phyloP scores from a whole-genome alignment of 768 basidiomycete genomes.

The Mycena sanguinolenta region DNA sequence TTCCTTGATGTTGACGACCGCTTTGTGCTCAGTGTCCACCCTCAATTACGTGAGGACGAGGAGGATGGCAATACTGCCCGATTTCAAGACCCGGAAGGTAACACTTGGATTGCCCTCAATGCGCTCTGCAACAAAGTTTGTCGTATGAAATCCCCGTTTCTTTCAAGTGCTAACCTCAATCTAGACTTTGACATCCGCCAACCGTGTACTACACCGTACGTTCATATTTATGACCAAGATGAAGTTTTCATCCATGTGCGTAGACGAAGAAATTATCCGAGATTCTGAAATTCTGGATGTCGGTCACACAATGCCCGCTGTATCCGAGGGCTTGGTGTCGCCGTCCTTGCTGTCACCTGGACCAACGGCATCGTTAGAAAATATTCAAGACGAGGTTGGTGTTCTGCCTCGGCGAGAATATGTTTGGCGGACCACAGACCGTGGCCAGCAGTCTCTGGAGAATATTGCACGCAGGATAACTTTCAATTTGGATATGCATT shows the following conservation, averaged over 20 bases:
- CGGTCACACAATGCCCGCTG: not conserved
- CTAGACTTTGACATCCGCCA: too few relatives aligned
- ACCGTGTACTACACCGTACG: slow-evolving; percentile 6
- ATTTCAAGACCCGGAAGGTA: not conserved
- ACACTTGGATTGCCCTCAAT: slow-evolving; percentile 10
- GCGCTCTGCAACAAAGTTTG: slow-evolving; percentile 8
- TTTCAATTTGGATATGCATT: not conserved
- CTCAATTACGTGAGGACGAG: not conserved
- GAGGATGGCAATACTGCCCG: not conserved
- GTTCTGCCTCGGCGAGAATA: not conserved
- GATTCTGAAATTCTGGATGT: not conserved
- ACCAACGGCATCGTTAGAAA: not conserved
- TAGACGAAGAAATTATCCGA: slow-evolving; percentile 12
- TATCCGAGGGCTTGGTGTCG: not conserved
- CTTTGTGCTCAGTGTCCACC: too few relatives aligned
- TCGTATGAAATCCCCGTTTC: not conserved
- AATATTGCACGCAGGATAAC: not conserved
- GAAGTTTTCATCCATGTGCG: not conserved
- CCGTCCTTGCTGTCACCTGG: not conserved
- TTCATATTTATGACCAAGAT: not conserved
- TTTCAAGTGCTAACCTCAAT: not conserved
- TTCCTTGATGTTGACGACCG: too few relatives aligned
- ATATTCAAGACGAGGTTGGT: not conserved
- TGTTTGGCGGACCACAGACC: not conserved
- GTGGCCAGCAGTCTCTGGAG: too few relatives aligned